phyloP scores from a whole-genome alignment of 495 filamentous ascomycete genomes.

The Penicillium lagena region DNA sequence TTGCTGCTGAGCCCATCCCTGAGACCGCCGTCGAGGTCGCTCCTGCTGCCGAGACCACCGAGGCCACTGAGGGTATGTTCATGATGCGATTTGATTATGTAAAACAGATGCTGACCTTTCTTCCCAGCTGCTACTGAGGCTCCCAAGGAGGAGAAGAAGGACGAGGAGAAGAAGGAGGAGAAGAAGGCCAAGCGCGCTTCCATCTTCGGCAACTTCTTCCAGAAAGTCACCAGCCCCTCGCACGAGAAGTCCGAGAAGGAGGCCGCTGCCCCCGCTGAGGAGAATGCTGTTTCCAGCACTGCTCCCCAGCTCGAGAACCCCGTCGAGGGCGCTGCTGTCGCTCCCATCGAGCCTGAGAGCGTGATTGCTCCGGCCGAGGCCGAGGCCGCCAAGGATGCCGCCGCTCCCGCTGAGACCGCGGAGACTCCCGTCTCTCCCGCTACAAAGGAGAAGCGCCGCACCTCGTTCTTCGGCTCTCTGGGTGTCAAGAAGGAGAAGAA shows the following conservation, averaged over 20 bases:
- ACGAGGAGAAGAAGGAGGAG: slow-evolving; percentile 34
- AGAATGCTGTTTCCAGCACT: slow-evolving; percentile 35
- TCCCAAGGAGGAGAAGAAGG: slow-evolving; percentile 19
- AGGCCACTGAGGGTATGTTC: slow-evolving; percentile 23
- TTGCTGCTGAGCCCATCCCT: slow-evolving; percentile 3
- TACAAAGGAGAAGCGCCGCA: slow-evolving; percentile 47
- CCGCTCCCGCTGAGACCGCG: slow-evolving; percentile 18
- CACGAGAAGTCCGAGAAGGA: slow-evolving; percentile 49
- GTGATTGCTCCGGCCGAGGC: slow-evolving; percentile 36
- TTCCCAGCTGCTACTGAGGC: slow-evolving; percentile 10
- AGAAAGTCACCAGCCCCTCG: slow-evolving; percentile 47
- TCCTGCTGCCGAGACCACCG: slow-evolving; percentile 14
- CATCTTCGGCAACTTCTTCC: slow-evolving; percentile 48
- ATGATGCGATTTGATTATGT: too few relatives aligned
- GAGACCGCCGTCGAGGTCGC: slow-evolving; percentile 9
- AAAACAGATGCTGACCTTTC: slow-evolving; percentile 3
- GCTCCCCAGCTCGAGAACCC: slow-evolving; percentile 48
- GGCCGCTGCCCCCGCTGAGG: slow-evolving; percentile 39
- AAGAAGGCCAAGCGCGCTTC: slow-evolving; percentile 46
- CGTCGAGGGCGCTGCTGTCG: slow-evolving; percentile 35
- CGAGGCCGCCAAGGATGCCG: slow-evolving; percentile 32
- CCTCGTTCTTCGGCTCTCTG: slow-evolving; percentile 49
- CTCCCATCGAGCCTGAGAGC: slow-evolving; percentile 39
- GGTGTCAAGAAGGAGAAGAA: slow-evolving; percentile 49
- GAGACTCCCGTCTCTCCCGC: slow-evolving; percentile 25